Evolutionary conservation across 2,329 filamentous ascomycete genomes (phyloP).

Genomic region (Aspergillus piperis): DNA sequence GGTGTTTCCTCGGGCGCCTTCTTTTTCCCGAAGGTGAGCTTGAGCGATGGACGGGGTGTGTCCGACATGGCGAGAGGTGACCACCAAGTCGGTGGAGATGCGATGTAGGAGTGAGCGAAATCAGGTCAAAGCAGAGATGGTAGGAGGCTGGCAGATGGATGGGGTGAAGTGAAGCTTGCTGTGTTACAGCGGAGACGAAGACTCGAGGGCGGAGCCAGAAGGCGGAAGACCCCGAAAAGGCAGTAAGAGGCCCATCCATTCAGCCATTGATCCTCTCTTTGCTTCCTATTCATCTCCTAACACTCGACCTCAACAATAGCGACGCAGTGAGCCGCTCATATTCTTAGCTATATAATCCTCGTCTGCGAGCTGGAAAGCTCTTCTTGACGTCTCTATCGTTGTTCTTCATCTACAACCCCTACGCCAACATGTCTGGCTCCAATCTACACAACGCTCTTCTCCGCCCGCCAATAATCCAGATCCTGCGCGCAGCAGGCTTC

Average conservation of each 20-base stretch:
- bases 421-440: constrained; percentile 46
- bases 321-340: neutral
- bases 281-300: constrained; percentile 4
- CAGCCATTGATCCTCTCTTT: constrained; percentile 1
- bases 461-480: constrained; percentile 83
- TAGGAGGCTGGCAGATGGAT: neutral
- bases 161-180: neutral
- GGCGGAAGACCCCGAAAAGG: constrained; percentile 11
- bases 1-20: constrained; percentile 31
- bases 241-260: neutral
- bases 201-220: constrained; percentile 1
- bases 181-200: neutral
- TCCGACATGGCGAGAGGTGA: constrained; percentile 36
- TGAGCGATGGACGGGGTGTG: constrained; percentile 38
- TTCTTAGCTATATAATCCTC: neutral
- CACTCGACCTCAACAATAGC: neutral
- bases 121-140: too few relatives aligned
- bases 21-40: constrained; percentile 46
- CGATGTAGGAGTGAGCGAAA: neutral
- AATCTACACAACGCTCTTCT: constrained; percentile 74
- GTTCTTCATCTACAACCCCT: neutral
- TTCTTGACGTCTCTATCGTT: neutral
- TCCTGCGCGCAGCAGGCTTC: constrained; percentile 88
- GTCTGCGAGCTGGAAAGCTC: neutral
- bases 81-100: neutral